Percentiles rank a stretch among this genome's conserved stretches.
These are phyloP conservation scores for Mimosa pudica DNA, from an alignment of 306 rosid genomes.

Conservation along the genomic window DNA sequence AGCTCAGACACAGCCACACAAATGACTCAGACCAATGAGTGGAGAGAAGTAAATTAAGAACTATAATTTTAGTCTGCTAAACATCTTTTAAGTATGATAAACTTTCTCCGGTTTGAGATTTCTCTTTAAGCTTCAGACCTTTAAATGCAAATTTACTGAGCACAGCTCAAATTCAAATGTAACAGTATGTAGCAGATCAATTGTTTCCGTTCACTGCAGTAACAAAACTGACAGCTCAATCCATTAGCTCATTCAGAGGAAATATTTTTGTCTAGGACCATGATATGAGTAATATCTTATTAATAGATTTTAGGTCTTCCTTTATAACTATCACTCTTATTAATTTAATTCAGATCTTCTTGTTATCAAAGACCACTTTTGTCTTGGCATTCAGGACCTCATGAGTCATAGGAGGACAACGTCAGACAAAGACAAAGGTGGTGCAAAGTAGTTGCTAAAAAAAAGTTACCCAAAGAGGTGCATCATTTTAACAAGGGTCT, in stretches of 20 bases:
- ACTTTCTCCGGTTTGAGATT: not conserved
- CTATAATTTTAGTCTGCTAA: slow-evolving; percentile 5
- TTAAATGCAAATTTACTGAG: not conserved
- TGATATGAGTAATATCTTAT: not conserved
- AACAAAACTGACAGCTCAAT: not conserved
- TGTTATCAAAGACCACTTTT: too few relatives aligned
- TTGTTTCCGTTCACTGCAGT: not conserved
- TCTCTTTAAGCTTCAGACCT: not conserved
- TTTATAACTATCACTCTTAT: too few relatives aligned
- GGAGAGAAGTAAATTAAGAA: not conserved
- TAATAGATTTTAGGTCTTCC: not conserved
- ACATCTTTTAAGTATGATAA: not conserved
- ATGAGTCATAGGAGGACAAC: too few relatives aligned
- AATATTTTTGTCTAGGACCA: not conserved
- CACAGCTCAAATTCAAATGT: not conserved
- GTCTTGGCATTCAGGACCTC: too few relatives aligned
- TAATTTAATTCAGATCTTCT: too few relatives aligned
- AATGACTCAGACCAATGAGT: not conserved
- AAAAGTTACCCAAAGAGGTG: too few relatives aligned
- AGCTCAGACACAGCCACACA: slow-evolving; percentile 6
- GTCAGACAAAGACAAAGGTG: too few relatives aligned
- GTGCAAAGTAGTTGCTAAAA: too few relatives aligned
- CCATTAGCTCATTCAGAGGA: not conserved
- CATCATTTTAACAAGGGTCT: too few relatives aligned
- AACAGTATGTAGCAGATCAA: not conserved